phyloP scores from a whole-genome alignment of 441 rosid genomes.

The Aleurites moluccanus region DNA sequence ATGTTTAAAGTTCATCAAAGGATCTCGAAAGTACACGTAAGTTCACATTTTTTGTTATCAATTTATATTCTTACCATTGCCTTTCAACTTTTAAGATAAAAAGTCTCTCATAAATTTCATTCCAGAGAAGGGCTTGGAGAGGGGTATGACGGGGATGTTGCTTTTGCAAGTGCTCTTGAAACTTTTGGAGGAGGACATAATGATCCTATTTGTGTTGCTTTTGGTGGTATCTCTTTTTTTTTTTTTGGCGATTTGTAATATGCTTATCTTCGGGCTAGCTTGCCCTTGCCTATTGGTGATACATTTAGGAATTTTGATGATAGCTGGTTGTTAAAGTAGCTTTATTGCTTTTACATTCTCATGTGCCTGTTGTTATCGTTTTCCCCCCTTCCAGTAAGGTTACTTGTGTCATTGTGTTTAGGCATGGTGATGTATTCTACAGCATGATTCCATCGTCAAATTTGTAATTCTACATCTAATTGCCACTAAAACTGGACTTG shows the following conservation, averaged over 20 bases:
- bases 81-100: neutral
- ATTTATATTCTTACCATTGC: neutral
- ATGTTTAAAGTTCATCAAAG: conserved; percentile 89
- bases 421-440: neutral
- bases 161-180: conserved; percentile 97
- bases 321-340: neutral
- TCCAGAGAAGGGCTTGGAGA: conserved; percentile 96
- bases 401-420: neutral
- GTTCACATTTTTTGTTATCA: conserved; percentile 12
- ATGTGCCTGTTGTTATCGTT: neutral
- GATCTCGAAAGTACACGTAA: conserved; percentile 96
- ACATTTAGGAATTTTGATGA: neutral
- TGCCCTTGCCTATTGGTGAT: too few relatives aligned
- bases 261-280: too few relatives aligned
- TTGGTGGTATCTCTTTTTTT: conserved; percentile 64
- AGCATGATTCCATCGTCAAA: neutral
- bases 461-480: neutral
- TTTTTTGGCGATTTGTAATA: too few relatives aligned
- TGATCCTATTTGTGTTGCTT: conserved; percentile 96
- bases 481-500: neutral
- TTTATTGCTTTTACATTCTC: neutral
- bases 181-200: conserved; percentile 97
- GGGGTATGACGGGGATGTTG: conserved; percentile 92
- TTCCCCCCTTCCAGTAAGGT: neutral
- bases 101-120: conserved; percentile 12